Base-by-base conservation (phyloP, 2,329 filamentous ascomycete genomes). In the Monilinia laxa region DNA sequence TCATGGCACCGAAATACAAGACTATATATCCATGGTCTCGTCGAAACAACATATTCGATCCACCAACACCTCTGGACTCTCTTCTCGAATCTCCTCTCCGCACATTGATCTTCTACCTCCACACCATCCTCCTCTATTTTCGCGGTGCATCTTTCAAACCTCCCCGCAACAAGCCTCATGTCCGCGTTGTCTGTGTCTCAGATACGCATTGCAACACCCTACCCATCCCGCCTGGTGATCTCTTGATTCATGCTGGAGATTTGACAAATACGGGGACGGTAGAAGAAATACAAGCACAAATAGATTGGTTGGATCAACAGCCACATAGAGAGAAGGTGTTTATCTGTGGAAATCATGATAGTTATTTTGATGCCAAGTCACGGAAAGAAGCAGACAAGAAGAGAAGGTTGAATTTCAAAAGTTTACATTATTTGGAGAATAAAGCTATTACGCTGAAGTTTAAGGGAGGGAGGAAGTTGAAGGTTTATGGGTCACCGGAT, bases 171-270 rank as follows among this genome's bases (percentile, higher is more conserved):
- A 81, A 80, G 66, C 81, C 80, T 0, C 79, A 85, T 9, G 85
- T 97, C 75, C 87, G 88, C 68, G 84, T 97, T 35, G 91, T 97
- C 70, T 96, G 92, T 79, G 87, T 97, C 70, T 94, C 92, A 12
- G 94, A 97, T 79, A 97, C 94, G 0, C 94, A 97, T 79, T 87
- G 86, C 68, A 82, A 84, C 53, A 82, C 82, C 12, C 80, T 86
- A 10, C 72, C 81, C n/a, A 82, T 96, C 0, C 92, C 93, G 0
- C 78, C 84, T 12, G 93, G 93, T 66, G 93, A 97, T 77, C 82
- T 97, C 28, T 85, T 98, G 59, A 90, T 98, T 72, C 94, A 97
- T 76, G 91, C 92, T 2, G 94, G 94, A 49, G 94, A 98, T 79
- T 82, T 97, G 73, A 90, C 89, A 64, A 88, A 92, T 72, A 81